Conservation (phyloP, 331 rosid genomes). For the Pyracantha coccinea region DNA sequence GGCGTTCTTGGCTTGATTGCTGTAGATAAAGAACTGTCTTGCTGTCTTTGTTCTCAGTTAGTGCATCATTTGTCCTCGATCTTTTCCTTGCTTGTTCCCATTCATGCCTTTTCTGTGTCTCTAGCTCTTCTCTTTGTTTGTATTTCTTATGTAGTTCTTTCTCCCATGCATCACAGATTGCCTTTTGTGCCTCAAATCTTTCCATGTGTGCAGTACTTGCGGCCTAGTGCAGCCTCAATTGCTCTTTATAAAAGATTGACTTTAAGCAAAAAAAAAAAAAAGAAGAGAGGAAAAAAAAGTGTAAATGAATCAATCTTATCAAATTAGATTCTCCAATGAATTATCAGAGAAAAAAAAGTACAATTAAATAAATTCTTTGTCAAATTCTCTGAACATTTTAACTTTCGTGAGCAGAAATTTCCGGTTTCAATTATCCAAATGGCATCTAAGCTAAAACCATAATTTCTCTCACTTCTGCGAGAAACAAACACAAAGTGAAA, state of each 20-base stretch:
- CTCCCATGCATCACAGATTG: conserved; percentile 70
- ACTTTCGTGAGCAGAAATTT: too few species aligned
- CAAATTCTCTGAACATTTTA: too few species aligned
- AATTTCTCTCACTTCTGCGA: not conserved
- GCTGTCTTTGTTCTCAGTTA: conserved; percentile 36
- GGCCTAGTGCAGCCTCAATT: conserved; percentile 85
- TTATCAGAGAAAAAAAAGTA: too few species aligned
- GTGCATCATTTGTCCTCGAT: conserved; percentile 54
- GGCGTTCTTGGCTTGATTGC: conserved; percentile 48
- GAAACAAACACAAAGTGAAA: not conserved
- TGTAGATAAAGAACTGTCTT: conserved; percentile 45
- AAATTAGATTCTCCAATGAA: too few species aligned
- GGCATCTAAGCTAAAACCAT: too few species aligned
- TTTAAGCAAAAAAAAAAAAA: conserved; percentile 18
- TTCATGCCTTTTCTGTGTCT: conserved; percentile 70
- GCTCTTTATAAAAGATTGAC: conserved; percentile 93
- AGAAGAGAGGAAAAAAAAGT: conserved; percentile 5
- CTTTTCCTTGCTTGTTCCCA: conserved; percentile 84
- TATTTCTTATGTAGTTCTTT: conserved; percentile 77
- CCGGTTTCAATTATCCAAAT: too few species aligned
- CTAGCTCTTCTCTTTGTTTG: conserved; percentile 65
- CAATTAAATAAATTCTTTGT: too few species aligned
- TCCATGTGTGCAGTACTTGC: conserved; percentile 89
- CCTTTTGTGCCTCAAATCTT: conserved; percentile 87
- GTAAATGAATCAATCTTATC: not conserved